Evolutionary conservation across 495 filamentous ascomycete species (phyloP).

Genomic region (Penicillium soppii): DNA sequence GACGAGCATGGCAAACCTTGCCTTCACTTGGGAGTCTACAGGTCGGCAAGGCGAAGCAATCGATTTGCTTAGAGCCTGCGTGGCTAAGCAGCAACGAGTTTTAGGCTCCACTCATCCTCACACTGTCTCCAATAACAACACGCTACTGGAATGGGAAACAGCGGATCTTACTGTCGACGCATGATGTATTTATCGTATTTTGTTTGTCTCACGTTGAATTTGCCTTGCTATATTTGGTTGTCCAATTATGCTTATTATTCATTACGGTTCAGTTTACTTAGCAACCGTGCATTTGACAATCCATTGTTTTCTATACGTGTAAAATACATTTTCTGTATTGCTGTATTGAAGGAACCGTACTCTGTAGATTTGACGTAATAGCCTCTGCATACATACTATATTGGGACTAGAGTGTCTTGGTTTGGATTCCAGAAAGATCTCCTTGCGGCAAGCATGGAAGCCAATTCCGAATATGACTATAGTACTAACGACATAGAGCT

Average conservation of each 20-base stretch:
- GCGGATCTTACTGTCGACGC: background rate
- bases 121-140: background rate
- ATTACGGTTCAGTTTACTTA: background rate
- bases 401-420: background rate
- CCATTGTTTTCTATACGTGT: background rate
- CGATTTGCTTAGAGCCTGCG: slow-evolving; percentile 3
- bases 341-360: background rate
- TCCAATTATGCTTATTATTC: background rate
- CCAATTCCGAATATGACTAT: too few species aligned
- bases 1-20: slow-evolving; percentile 4
- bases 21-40: slow-evolving; percentile 4
- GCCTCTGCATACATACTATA: background rate
- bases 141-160: slow-evolving; percentile 1
- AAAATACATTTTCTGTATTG: background rate
- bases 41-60: slow-evolving; percentile 4
- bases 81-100: slow-evolving; percentile 6
- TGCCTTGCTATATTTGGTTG: background rate
- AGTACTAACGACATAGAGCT: too few species aligned
- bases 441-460: too few species aligned
- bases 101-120: slow-evolving; percentile 3
- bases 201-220: background rate
- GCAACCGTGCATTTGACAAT: slow-evolving; percentile 1
- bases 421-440: background rate
- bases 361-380: background rate
- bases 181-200: background rate